Conservation (phyloP, 495 filamentous ascomycete genomes). For the Aspergillus ostianus region DNA sequence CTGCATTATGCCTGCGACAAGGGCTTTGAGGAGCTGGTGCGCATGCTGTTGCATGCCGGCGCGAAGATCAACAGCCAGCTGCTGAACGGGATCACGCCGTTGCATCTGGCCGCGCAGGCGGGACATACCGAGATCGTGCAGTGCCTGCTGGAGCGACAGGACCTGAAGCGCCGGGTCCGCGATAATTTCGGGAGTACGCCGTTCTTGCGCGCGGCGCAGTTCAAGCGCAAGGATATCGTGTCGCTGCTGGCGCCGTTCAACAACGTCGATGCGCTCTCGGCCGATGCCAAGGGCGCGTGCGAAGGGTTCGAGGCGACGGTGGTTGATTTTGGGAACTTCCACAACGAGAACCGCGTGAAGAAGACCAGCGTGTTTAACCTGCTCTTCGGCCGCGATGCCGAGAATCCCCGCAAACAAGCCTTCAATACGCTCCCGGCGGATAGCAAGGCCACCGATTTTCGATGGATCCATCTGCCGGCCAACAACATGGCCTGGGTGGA, state of each 20-base stretch:
- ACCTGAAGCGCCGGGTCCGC: conserved; percentile 46
- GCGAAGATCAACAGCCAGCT: conserved; percentile 56
- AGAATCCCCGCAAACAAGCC: conserved; percentile 50
- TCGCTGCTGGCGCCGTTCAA: conserved; percentile 55
- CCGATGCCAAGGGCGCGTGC: conserved; percentile 55
- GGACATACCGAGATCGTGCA: conserved; percentile 58
- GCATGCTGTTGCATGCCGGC: conserved; percentile 46
- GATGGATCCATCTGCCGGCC: conserved; percentile 71
- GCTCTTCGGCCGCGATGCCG: conserved; percentile 58
- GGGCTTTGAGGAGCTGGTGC: conserved; percentile 49
- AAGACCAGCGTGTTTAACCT: conserved; percentile 57
- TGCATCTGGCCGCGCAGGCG: conserved; percentile 61
- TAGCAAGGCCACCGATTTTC: conserved; percentile 55
- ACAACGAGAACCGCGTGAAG: conserved; percentile 58
- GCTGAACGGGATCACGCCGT: conserved; percentile 59
- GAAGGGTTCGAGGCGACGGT: conserved; percentile 64
- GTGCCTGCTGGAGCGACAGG: conserved; percentile 46
- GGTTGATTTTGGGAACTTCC: conserved; percentile 67
- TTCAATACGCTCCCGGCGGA: conserved; percentile 54
- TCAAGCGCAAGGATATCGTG: conserved; percentile 56
- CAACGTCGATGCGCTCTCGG: conserved; percentile 49
- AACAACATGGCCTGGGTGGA: conserved; percentile 62
- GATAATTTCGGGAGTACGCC: conserved; percentile 64
- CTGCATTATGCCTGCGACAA: conserved; percentile 63
- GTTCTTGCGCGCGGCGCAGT: conserved; percentile 59